Conservation (phyloP, 1,139 yeast species). For the Diutina neorugosa region DNA sequence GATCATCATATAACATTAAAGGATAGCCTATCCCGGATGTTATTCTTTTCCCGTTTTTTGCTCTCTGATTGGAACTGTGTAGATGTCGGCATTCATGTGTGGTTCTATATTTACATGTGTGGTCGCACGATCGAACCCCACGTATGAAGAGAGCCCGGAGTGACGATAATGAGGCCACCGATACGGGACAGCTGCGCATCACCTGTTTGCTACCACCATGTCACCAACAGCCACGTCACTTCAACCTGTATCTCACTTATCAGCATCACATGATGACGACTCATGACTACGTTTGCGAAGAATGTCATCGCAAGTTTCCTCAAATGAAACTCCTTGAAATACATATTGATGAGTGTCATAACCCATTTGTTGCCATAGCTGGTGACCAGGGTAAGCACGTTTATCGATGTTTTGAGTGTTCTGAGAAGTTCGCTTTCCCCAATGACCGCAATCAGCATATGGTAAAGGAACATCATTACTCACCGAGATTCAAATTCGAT, state of each 20-base stretch:
- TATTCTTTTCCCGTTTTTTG: no score
- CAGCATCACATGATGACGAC: constrained; percentile 18
- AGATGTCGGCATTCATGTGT: neutral
- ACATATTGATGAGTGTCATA: constrained; percentile 43
- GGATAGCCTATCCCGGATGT: no score
- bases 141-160: neutral
- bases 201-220: constrained; percentile 1
- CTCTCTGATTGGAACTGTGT: no score
- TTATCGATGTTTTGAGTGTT: constrained; percentile 26
- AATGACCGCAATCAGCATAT: constrained; percentile 32
- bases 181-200: neutral
- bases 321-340: constrained; percentile 23
- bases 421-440: constrained; percentile 20
- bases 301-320: constrained; percentile 33
- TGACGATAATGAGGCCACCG: neutral
- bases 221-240: constrained; percentile 6
- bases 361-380: constrained; percentile 29
- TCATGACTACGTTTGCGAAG: constrained; percentile 23
- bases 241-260: constrained; percentile 13
- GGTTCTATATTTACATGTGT: neutral
- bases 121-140: neutral
- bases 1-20: no score
- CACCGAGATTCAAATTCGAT: constrained; percentile 26
- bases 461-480: constrained; percentile 38
- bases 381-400: constrained; percentile 27